Base-by-base conservation (phyloP, 768 basidiomycete species). In the Xerocomellus chrysenteron region DNA sequence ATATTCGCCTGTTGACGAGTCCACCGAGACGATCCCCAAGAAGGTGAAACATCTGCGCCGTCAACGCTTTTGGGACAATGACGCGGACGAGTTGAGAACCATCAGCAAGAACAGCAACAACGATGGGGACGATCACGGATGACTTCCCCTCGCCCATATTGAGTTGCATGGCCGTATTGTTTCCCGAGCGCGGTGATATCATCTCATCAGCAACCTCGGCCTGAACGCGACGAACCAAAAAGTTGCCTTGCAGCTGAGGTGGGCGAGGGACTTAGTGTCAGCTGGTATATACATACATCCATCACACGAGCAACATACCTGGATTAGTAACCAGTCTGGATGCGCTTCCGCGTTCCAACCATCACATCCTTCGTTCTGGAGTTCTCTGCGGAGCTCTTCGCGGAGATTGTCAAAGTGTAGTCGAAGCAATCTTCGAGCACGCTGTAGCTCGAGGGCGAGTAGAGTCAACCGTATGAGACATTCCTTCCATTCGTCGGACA, bases 141-240 rank as follows among this genome's bases (percentile, higher is more conserved):
- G 76, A 74, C 56, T 84, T 84, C 1, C 82, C 83, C 52, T 84
- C 82, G 2, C 82, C 82, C 82, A 84, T 84, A 46, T 84, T 82
- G 17, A 83, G 75, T 40, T 83, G 82, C 30, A 79, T 68, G 8
- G 73, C 64, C 0, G 76, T 75, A 47, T 78, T 84, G 8, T 58
- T 16, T 3, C 57, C 54, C 0, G 67, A 73, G 1, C 52, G 55
- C 0, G 83, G 81, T 0, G 61, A 50, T 24, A 80, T 78, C 82
- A 84, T 83, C 47, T 81, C 74, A 4, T 60, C 51, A 1, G 81
- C 78, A 11, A 83, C 66, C 0, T 64, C 49, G 0, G 66, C 65
- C 55, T 84, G 82, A 17, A 82, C 60, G 0, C 72, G 68, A 5
- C 82, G 78, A 28, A 74, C 64, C 6, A 75, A 54, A 39, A 84